Evolutionary conservation across 2,329 filamentous ascomycete species (phyloP).

Genomic region (Bipolaris cookei): DNA sequence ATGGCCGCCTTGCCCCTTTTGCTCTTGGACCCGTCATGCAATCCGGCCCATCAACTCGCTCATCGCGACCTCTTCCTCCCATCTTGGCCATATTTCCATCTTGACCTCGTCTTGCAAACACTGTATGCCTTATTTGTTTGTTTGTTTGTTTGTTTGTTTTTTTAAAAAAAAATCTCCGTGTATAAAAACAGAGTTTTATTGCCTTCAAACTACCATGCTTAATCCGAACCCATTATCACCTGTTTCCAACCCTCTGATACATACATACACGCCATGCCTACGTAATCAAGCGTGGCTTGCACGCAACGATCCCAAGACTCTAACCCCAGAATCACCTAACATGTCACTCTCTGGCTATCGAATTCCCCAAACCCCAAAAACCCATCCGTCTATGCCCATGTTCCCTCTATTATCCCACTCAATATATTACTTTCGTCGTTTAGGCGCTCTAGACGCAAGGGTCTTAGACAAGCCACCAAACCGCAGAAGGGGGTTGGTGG

Average conservation of each 20-base stretch:
- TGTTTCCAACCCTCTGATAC: neutral
- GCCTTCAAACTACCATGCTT: too few relatives aligned
- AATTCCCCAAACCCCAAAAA: too few relatives aligned
- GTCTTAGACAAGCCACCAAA: neutral
- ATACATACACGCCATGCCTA: neutral
- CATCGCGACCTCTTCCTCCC: neutral
- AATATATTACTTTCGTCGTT: neutral
- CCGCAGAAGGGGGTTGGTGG: too few relatives aligned
- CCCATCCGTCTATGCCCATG: neutral
- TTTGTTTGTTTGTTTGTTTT: too few relatives aligned
- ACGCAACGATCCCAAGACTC: neutral
- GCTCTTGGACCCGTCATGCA: conserved; percentile 11
- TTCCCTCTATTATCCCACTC: neutral
- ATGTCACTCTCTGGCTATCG: neutral
- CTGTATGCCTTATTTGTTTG: too few relatives aligned
- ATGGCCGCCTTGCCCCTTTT: conserved; percentile 12
- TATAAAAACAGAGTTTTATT: too few relatives aligned
- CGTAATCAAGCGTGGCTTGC: neutral
- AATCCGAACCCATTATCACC: neutral
- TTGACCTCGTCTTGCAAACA: neutral
- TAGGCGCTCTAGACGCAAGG: neutral
- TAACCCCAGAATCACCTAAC: neutral
- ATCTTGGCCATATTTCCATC: neutral
- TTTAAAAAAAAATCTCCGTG: too few relatives aligned
- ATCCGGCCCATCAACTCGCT: neutral